phyloP scores from a whole-genome alignment of 495 filamentous ascomycete species.

The Talaromyces proteolyticus region DNA sequence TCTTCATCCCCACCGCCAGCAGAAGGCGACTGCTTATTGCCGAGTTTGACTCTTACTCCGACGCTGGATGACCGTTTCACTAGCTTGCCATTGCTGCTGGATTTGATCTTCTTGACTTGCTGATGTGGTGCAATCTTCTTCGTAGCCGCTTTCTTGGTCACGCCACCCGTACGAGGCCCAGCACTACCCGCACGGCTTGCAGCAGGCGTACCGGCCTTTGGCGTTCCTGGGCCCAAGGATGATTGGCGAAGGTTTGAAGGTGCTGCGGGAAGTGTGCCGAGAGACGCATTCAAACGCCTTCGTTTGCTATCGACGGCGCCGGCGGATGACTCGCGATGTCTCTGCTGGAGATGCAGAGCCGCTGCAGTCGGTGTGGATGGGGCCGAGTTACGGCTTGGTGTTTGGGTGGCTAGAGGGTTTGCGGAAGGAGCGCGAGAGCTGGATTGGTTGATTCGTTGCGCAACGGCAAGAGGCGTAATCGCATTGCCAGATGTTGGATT shows the following conservation, averaged over 20 bases:
- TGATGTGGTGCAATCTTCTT: constrained; percentile 68
- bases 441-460: constrained; percentile 41
- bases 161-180: constrained; percentile 46
- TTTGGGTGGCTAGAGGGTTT: constrained; percentile 13
- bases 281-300: constrained; percentile 59
- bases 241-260: constrained; percentile 76
- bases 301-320: constrained; percentile 69
- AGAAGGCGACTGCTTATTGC: constrained; percentile 52
- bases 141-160: constrained; percentile 45
- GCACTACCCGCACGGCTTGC: constrained; percentile 64
- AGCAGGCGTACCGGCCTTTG: constrained; percentile 67
- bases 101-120: constrained; percentile 49
- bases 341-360: constrained; percentile 54
- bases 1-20: constrained; percentile 57
- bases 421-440: constrained; percentile 18
- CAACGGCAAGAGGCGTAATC: constrained; percentile 34
- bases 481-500: constrained; percentile 37
- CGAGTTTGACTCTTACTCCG: constrained; percentile 26
- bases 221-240: constrained; percentile 78
- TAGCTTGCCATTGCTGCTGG: constrained; percentile 42
- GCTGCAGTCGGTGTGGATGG: constrained; percentile 61
- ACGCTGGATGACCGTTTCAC: constrained; percentile 47
- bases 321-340: constrained; percentile 70
- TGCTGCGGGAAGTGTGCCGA: constrained; percentile 59
- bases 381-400: constrained; percentile 41